Percentiles rank a stretch among this genome's conserved stretches.
These are phyloP conservation scores for Leptosphaerulina australis DNA, from an alignment of 2,329 filamentous ascomycete genomes.

Conservation along the genomic window DNA sequence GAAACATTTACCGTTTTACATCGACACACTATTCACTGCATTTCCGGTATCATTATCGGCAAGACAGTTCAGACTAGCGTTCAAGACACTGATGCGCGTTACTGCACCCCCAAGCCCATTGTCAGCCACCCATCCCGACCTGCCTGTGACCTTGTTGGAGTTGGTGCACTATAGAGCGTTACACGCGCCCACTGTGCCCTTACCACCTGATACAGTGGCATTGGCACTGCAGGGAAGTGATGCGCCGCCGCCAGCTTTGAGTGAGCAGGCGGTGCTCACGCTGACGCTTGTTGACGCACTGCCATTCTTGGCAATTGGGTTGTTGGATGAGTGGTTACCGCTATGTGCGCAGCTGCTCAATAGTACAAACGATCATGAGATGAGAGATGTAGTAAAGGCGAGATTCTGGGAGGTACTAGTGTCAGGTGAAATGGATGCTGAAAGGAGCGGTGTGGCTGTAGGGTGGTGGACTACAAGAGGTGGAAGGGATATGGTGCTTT, in stretches of 20 bases:
- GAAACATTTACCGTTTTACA: constrained; percentile 79
- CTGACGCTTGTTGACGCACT: constrained; percentile 81
- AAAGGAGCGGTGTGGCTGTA: constrained; percentile 77
- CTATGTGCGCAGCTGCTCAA: constrained; percentile 72
- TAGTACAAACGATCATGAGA: constrained; percentile 63
- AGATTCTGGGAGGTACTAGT: constrained; percentile 81
- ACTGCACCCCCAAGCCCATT: constrained; percentile 80
- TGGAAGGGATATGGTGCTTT: constrained; percentile 62
- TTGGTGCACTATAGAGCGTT: constrained; percentile 71
- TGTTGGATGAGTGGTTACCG: constrained; percentile 82
- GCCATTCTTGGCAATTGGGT: constrained; percentile 70
- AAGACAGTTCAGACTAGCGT: constrained; percentile 86
- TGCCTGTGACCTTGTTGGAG: constrained; percentile 82
- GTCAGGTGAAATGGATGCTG: constrained; percentile 86
- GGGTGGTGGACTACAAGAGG: constrained; percentile 81
- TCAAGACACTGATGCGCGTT: constrained; percentile 82
- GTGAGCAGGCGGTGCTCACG: constrained; percentile 78
- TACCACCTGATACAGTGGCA: constrained; percentile 50
- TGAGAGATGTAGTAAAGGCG: constrained; percentile 69
- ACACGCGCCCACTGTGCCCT: constrained; percentile 56
- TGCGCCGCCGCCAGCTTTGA: constrained; percentile 55
- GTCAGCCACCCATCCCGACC: constrained; percentile 72
- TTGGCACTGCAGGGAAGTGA: constrained; percentile 46
- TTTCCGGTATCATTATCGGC: constrained; percentile 80
- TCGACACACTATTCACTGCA: constrained; percentile 77